Conservation (phyloP, 805 yeast species). For the Starmera dryadoides region DNA sequence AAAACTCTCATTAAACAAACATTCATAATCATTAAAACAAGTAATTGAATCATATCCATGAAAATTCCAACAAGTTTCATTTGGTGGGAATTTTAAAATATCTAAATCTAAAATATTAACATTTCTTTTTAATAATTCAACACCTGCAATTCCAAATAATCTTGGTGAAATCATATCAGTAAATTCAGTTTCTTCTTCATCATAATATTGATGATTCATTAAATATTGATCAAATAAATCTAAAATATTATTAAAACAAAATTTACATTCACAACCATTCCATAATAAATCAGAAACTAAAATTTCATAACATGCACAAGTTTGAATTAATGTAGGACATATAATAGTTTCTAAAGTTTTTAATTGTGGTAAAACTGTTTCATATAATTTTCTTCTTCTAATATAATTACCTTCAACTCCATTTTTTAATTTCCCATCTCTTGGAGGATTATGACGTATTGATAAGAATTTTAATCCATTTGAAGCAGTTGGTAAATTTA, state of each 20-base stretch:
- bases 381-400: conserved; percentile 48
- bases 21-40: conserved; percentile 31
- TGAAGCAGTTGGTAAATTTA: conserved; percentile 24
- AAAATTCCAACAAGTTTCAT: conserved; percentile 36
- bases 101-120: conserved; percentile 25
- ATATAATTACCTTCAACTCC: conserved; percentile 71
- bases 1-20: conserved; percentile 36
- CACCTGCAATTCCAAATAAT: conserved; percentile 46
- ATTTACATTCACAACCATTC: conserved; percentile 68
- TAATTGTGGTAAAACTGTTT: conserved; percentile 38
- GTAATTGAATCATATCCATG: conserved; percentile 37
- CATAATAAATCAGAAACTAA: conserved; percentile 62
- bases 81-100: conserved; percentile 24
- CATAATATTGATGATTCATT: conserved; percentile 57
- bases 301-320: conserved; percentile 63
- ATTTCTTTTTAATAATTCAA: conserved; percentile 31
- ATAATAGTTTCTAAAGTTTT: conserved; percentile 35
- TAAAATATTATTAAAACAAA: conserved; percentile 40
- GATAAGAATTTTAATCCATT: conserved; percentile 32
- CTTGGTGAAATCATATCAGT: conserved; percentile 57
- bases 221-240: conserved; percentile 51
- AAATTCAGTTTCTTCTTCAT: conserved; percentile 34
- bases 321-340: conserved; percentile 53
- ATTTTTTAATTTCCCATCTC: conserved; percentile 48
- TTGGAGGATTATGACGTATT: conserved; percentile 53